Percentiles rank a stretch among this genome's conserved stretches.
Conservation (phyloP, 1,284 basidiomycete species). For the Apiotrichum porosum region DNA sequence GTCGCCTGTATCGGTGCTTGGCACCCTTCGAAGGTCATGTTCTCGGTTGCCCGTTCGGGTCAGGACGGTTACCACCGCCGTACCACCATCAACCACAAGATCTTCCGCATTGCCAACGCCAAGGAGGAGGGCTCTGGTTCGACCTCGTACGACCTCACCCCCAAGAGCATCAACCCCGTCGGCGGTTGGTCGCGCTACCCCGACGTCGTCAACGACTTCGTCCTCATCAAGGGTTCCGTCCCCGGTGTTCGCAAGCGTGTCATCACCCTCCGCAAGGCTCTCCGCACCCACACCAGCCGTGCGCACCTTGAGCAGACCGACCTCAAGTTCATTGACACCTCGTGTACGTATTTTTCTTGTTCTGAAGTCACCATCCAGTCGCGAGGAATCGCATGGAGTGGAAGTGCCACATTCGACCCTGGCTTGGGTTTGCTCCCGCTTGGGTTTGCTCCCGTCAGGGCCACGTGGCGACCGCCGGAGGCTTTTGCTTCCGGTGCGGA, state of each 20-base stretch:
- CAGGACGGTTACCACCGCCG: conserved; percentile 99
- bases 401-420: no score
- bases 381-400: no score
- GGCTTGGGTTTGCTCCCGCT: no score
- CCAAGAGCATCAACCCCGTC: conserved; percentile 95
- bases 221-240: conserved; percentile 90
- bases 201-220: conserved; percentile 96
- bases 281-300: conserved; percentile 52
- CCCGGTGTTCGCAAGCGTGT: conserved; percentile 98
- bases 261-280: conserved; percentile 40
- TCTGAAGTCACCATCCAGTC: no score
- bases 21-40: conserved; percentile 99
- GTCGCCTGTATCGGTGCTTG: conserved; percentile 99
- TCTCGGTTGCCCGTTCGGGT: conserved; percentile 99
- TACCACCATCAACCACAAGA: conserved; percentile 76
- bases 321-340: conserved; percentile 93
- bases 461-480: no score
- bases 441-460: no score
- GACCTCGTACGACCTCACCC: conserved; percentile 87
- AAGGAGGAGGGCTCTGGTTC: conserved; percentile 78
- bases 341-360: conserved; percentile 47
- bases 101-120: conserved; percentile 90
- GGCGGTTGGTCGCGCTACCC: conserved; percentile 98
- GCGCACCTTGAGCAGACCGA: conserved; percentile 72
- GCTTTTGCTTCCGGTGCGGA: no score